Percentiles rank a stretch among this genome's conserved stretches.
Conservation (phyloP, 495 filamentous ascomycete genomes). For the Polyplosphaeria fusca region DNA sequence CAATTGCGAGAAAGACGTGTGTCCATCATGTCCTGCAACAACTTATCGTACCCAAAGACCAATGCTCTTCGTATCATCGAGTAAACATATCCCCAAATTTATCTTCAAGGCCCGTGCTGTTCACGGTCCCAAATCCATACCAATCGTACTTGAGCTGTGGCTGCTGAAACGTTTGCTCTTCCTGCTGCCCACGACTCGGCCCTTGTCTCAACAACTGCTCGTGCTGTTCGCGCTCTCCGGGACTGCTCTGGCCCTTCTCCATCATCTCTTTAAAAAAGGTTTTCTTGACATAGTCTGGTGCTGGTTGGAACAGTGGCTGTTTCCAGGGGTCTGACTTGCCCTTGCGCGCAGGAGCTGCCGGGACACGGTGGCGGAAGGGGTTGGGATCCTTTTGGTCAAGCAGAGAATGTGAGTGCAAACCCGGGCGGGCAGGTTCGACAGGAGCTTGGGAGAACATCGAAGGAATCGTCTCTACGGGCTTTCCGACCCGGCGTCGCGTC, state of each 20-base stretch:
- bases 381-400: constrained; percentile 9
- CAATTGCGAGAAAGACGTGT: no score
- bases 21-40: no score
- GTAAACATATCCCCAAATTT: constrained; percentile 6
- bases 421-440: neutral
- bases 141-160: constrained; percentile 21
- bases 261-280: neutral
- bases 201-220: neutral
- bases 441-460: neutral
- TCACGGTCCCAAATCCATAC: neutral
- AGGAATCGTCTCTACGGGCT: constrained; percentile 15
- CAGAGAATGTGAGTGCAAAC: constrained; percentile 8
- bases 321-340: neutral
- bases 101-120: constrained; percentile 22
- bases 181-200: constrained; percentile 7
- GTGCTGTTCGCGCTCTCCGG: neutral
- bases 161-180: constrained; percentile 12
- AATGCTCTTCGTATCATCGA: no score
- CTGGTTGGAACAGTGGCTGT: neutral
- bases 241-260: neutral
- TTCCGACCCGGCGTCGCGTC: no score
- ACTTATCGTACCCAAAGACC: no score
- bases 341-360: constrained; percentile 1
- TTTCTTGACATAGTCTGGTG: neutral
- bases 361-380: constrained; percentile 17